Evolutionary conservation across 371 early-diverging fungal genomes (phyloP), one percentile per base, ranked within the genome.

Genomic region (Mortierella sp.): DNA sequence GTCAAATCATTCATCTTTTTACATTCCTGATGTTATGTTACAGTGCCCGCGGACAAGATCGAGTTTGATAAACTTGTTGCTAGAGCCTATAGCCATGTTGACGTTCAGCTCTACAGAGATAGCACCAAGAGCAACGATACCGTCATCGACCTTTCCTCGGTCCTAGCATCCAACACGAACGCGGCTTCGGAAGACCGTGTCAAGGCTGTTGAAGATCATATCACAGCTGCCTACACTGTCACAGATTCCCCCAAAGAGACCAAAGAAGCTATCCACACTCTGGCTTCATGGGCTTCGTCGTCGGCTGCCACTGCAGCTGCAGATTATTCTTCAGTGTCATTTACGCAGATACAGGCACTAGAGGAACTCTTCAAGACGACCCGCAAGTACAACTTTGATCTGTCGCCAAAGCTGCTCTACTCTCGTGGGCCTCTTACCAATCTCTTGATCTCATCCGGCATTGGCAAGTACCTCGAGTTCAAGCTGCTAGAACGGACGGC

Each of bases 391-490:
- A 87, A 86, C 64, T 50, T 97, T 46, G 98, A 97, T 62, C 82
- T 94, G 14, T 78, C 87, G 0, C 95, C 98, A 1, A 93, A 92
- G 70, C 66, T 95, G 15, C 66, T 94, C 4, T 81, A 84, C 41
- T 85, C 89, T n/a, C 84, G 88, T 4, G 95, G 96, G 17, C 83
- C 83, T 1, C 65, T 94, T 12, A 91, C 96, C 2, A 90, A 95
- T 39, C 63, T 88, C 27, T 78, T 97, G 56, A 89, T 95, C 24
- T 83, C 82, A 21, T 91, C 92, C n/a, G 93, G 94, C 6, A 91
- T 94, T 5, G 92, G 94, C 30, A 86, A 89, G 30, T 94, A 94
- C 80, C 80, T 97, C 32, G 97, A 97, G 71, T 97, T 96, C 79
- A 90, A 90, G 64, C 88, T 90, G 14, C 79, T 96, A 6, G 95